Conservation (phyloP, 257 asterid genomes). For the Leptodermis oblonga region DNA sequence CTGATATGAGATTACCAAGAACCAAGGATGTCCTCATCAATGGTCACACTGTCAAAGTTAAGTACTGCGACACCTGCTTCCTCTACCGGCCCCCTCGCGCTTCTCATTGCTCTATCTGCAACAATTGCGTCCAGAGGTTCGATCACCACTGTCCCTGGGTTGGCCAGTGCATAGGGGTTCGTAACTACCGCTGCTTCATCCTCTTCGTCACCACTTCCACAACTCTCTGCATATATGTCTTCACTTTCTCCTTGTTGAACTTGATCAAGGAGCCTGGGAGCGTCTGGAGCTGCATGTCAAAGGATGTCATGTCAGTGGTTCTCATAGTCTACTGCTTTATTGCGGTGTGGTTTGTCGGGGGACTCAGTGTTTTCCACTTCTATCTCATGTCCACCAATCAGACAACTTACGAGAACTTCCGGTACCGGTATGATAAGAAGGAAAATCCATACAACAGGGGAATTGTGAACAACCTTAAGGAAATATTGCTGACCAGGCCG, state of each 20-base stretch:
- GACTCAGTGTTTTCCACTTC: conserved; percentile 72
- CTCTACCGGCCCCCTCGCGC: conserved; percentile 92
- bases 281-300: conserved; percentile 52
- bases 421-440: conserved; percentile 78
- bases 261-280: conserved; percentile 43
- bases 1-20: conserved; percentile 55
- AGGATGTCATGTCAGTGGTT: conserved; percentile 48
- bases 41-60: conserved; percentile 62
- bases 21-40: conserved; percentile 63
- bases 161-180: conserved; percentile 86
- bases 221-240: conserved; percentile 68
- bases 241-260: conserved; percentile 74
- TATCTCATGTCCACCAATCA: conserved; percentile 83
- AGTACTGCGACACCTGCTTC: conserved; percentile 83
- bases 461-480: conserved; percentile 49
- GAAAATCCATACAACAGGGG: conserved; percentile 71
- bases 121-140: conserved; percentile 88
- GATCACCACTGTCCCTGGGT: conserved; percentile 99
- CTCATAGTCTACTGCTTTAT: conserved; percentile 71
- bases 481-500: conserved; percentile 48
- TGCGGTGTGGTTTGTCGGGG: conserved; percentile 90
- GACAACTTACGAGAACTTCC: conserved; percentile 88
- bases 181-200: conserved; percentile 79
- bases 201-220: conserved; percentile 73
- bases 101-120: conserved; percentile 96